These are phyloP conservation scores for Corchorus olitorius DNA, from an alignment of 345 rosid genomes.

Conservation along the genomic window DNA sequence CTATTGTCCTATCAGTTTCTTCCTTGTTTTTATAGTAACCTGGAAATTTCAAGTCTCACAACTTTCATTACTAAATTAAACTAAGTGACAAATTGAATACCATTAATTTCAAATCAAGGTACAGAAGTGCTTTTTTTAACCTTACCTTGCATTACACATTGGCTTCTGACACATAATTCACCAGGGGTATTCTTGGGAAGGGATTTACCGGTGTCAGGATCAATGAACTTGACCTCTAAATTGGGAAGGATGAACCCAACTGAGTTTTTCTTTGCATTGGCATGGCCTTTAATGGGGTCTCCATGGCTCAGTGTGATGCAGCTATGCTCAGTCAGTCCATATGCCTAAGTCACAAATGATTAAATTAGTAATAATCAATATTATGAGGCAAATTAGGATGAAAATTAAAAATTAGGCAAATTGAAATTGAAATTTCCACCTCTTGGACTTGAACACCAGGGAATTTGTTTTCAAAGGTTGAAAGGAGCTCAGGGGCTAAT, in stretches of 20 bases:
- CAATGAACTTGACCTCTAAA: constrained; percentile 80
- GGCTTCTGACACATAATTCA: constrained; percentile 89
- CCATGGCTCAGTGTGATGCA: constrained; percentile 91
- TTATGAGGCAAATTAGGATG: not conserved
- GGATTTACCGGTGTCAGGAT: constrained; percentile 70
- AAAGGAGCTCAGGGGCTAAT: constrained; percentile 74
- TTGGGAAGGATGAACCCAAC: constrained; percentile 90
- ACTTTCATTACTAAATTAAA: not conserved
- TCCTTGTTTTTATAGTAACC: constrained; percentile 77
- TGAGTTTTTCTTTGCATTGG: constrained; percentile 73
- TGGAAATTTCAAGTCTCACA: constrained; percentile 20
- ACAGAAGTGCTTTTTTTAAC: too few species aligned
- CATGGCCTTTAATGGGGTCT: constrained; percentile 53
- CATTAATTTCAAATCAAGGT: too few species aligned
- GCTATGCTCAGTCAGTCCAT: constrained; percentile 95
- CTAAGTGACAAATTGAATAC: not conserved
- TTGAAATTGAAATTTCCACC: constrained; percentile 31
- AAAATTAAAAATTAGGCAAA: too few species aligned
- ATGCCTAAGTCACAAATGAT: constrained; percentile 50
- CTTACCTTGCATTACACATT: constrained; percentile 85
- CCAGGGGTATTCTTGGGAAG: constrained; percentile 76
- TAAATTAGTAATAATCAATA: not conserved
- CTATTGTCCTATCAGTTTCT: constrained; percentile 76
- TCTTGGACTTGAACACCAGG: constrained; percentile 89
- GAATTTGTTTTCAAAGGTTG: constrained; percentile 68